phyloP scores from a whole-genome alignment of 208 protist genomes.

The Crithidia acanthocephali region DNA sequence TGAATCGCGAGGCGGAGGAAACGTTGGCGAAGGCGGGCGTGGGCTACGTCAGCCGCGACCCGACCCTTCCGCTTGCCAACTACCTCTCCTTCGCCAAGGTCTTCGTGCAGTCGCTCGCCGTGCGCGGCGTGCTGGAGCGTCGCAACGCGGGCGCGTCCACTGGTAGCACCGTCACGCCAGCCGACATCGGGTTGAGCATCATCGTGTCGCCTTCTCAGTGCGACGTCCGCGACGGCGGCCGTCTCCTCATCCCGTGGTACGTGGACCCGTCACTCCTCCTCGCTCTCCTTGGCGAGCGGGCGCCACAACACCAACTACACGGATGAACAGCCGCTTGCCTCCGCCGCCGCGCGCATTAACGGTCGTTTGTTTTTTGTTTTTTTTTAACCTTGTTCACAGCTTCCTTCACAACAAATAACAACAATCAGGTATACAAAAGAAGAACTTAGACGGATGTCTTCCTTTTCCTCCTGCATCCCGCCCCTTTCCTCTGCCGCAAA shows the following conservation, averaged over 20 bases:
- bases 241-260: constrained; percentile 82
- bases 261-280: constrained; percentile 74
- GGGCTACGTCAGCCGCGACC: constrained; percentile 74
- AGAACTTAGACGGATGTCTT: no score
- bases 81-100: constrained; percentile 81
- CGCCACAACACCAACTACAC: constrained; percentile 13
- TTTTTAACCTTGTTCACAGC: no score
- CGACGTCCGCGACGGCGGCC: constrained; percentile 79
- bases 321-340: neutral
- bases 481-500: no score
- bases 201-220: constrained; percentile 64
- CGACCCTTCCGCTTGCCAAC: constrained; percentile 67
- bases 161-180: constrained; percentile 20
- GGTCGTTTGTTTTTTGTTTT: no score
- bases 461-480: no score
- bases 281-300: constrained; percentile 48
- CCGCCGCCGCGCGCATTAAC: no score
- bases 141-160: constrained; percentile 11
- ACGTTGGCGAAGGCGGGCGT: constrained; percentile 58
- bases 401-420: no score
- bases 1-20: constrained; percentile 56
- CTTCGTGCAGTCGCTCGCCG: constrained; percentile 55
- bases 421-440: no score
- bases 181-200: constrained; percentile 61
- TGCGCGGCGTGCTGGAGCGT: constrained; percentile 50